A percentile compares a stretch with the other conserved stretches of the same genome.
These are phyloP conservation scores for Eimeria acervulina DNA, from an alignment of 169 alveolate genomes.

Conservation along the genomic window DNA sequence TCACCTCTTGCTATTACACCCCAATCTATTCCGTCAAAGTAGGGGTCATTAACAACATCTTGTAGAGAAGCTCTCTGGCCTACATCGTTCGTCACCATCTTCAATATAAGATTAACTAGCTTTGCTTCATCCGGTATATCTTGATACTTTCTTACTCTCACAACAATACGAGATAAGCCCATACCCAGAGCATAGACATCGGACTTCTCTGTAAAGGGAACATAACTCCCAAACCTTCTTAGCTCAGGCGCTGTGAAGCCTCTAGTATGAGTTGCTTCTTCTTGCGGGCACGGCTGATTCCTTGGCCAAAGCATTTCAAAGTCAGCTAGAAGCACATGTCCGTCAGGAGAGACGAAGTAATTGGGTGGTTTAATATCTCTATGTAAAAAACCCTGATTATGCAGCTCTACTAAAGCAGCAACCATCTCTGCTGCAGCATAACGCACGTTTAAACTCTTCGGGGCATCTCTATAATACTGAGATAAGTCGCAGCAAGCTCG, in stretches of 20 bases:
- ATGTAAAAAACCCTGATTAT: conserved; percentile 62
- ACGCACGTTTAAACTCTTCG: background rate
- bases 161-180: background rate
- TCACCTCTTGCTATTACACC: background rate
- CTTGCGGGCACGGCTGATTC: background rate
- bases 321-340: conserved; percentile 65
- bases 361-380: conserved; percentile 71
- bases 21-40: conserved; percentile 66
- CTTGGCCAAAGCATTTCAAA: conserved; percentile 61
- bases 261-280: conserved; percentile 46
- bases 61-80: background rate
- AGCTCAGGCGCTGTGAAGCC: conserved; percentile 77
- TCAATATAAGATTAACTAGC: background rate
- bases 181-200: conserved; percentile 74
- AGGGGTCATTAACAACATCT: background rate
- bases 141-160: background rate
- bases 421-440: conserved; percentile 73
- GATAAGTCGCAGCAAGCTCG: conserved; percentile 56
- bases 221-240: background rate
- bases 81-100: background rate
- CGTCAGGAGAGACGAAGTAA: conserved; percentile 19
- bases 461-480: background rate
- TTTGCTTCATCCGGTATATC: background rate
- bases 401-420: background rate
- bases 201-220: background rate